Conservation (phyloP, 179 eudicot species). For the Gypsophila paniculata region DNA sequence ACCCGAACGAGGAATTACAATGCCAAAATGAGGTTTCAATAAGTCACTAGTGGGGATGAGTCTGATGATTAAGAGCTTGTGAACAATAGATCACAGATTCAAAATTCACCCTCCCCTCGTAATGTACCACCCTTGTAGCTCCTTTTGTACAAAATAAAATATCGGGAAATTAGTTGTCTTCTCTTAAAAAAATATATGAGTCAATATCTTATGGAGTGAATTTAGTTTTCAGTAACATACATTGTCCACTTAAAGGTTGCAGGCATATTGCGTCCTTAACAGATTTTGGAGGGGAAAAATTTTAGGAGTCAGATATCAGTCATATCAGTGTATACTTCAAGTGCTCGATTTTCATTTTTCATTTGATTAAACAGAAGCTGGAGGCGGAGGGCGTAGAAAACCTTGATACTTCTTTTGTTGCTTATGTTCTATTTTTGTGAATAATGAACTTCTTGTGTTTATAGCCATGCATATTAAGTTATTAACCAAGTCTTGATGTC, state of each 20-base stretch:
- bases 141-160: too few species aligned
- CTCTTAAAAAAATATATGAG: not conserved
- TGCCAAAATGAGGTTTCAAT: too few species aligned
- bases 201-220: not conserved
- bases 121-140: too few species aligned
- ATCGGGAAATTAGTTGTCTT: not conserved
- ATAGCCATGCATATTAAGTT: conserved; percentile 11
- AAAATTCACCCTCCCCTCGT: too few species aligned
- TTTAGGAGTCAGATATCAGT: too few species aligned
- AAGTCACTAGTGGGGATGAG: too few species aligned
- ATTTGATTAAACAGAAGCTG: not conserved
- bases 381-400: not conserved
- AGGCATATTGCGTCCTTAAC: not conserved
- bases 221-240: not conserved
- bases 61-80: too few species aligned
- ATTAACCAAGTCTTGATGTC: not conserved
- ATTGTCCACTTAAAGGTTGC: not conserved
- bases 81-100: too few species aligned
- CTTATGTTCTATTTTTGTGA: not conserved
- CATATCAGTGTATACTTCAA: not conserved
- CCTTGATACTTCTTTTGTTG: not conserved
- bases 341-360: not conserved
- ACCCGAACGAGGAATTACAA: too few species aligned
- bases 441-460: not conserved
- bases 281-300: not conserved